Conservation (phyloP, 2,329 filamentous ascomycete species). For the Alternaria brassicae region DNA sequence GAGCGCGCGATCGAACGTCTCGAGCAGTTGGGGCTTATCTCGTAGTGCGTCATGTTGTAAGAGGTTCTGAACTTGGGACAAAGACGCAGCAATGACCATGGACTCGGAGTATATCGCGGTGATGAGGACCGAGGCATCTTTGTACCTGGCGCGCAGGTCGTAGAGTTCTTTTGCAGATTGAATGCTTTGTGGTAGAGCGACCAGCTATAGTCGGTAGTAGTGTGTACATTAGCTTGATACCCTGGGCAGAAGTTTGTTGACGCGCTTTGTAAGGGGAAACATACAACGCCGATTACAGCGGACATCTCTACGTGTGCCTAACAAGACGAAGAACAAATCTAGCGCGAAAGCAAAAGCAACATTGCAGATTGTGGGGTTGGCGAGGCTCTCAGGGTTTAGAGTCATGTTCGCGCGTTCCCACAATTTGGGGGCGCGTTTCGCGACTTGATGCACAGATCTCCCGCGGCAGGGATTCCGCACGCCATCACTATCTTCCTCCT, state of each 20-base stretch:
- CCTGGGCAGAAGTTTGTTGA: conserved; percentile 1
- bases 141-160: conserved; percentile 39
- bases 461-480: conserved; percentile 2
- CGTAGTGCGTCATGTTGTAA: conserved; percentile 37
- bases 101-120: conserved; percentile 46
- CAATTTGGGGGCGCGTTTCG: background rate
- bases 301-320: conserved; percentile 11
- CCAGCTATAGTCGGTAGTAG: conserved; percentile 23
- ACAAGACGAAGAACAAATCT: background rate
- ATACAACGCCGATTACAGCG: conserved; percentile 15
- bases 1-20: conserved; percentile 43
- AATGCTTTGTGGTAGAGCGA: conserved; percentile 36
- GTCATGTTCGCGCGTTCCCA: background rate
- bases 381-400: background rate
- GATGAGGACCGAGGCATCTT: conserved; percentile 42
- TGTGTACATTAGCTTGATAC: conserved; percentile 9
- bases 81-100: conserved; percentile 43
- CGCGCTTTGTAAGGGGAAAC: background rate
- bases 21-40: conserved; percentile 38
- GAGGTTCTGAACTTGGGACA: conserved; percentile 42
- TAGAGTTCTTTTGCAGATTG: conserved; percentile 41
- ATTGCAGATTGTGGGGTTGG: background rate
- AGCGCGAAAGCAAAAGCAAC: background rate
- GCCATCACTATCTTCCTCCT: background rate
- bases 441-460: conserved; percentile 13